A percentile compares a stretch with the other conserved stretches of the same genome.
These are phyloP conservation scores for Echinochloa phyllopogon DNA, from an alignment of 176 grass and related monocot genomes.

Conservation along the genomic window DNA sequence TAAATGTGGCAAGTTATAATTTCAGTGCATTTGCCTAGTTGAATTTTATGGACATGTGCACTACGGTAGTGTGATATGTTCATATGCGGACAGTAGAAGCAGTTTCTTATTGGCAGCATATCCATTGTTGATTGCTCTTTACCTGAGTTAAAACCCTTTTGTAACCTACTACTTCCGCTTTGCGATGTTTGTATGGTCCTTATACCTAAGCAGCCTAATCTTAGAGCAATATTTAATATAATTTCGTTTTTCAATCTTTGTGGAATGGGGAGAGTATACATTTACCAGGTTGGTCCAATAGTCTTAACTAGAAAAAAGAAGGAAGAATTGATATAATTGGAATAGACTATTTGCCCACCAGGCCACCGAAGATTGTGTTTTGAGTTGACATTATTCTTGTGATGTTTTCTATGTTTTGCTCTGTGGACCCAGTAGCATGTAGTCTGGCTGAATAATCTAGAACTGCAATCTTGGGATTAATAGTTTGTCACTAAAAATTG, in stretches of 20 bases:
- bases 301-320: background rate
- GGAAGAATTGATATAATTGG: background rate
- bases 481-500: conserved; percentile 21
- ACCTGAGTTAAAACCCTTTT: background rate
- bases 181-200: background rate
- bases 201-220: background rate
- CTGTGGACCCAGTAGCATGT: background rate
- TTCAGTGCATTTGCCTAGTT: background rate
- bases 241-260: background rate
- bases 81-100: conserved; percentile 1
- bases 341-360: background rate
- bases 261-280: background rate
- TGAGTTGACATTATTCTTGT: conserved; percentile 5
- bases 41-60: background rate
- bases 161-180: background rate
- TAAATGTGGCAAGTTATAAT: background rate
- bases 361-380: background rate
- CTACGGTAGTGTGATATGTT: background rate
- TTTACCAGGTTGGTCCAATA: background rate
- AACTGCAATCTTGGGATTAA: conserved; percentile 8
- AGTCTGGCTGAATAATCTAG: conserved; percentile 15
- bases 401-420: background rate
- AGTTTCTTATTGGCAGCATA: background rate
- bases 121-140: conserved; percentile 3
- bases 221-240: background rate